Evolutionary conservation across 495 filamentous ascomycete species (phyloP).

Genomic region (Lentithecium fluviatile): DNA sequence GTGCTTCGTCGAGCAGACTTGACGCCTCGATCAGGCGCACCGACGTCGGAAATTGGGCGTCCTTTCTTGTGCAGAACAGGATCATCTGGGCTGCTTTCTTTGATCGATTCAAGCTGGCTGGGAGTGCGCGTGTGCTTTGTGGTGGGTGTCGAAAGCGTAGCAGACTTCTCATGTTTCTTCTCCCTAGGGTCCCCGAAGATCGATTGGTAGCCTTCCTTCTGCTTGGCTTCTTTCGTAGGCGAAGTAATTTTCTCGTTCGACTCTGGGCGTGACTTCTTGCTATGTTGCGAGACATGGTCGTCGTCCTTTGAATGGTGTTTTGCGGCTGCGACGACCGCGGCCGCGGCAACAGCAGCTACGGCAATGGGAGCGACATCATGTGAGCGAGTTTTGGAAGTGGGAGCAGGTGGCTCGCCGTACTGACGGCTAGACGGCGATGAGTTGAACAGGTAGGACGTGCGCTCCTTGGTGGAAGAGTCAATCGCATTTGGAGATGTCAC

Average conservation of each 20-base stretch:
- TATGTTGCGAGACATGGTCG: background rate
- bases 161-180: conserved; percentile 13
- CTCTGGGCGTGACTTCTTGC: background rate
- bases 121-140: conserved; percentile 25
- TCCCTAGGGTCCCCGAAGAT: conserved; percentile 28
- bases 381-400: conserved; percentile 1
- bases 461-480: conserved; percentile 55
- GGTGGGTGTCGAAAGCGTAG: conserved; percentile 23
- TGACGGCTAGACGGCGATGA: conserved; percentile 52
- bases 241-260: conserved; percentile 8
- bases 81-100: conserved; percentile 44
- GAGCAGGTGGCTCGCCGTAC: conserved; percentile 23
- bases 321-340: too few relatives aligned
- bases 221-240: conserved; percentile 5
- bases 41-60: conserved; percentile 38
- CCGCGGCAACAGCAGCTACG: background rate
- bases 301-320: background rate
- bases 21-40: conserved; percentile 38
- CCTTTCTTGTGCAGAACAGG: conserved; percentile 44
- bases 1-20: conserved; percentile 38
- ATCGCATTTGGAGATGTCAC: conserved; percentile 45
- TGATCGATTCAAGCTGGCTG: conserved; percentile 43
- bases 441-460: conserved; percentile 54
- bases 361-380: conserved; percentile 12
- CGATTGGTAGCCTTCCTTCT: conserved; percentile 16